Conservation (phyloP, 805 yeast genomes). For the Metahyphopichia silvanorum region DNA sequence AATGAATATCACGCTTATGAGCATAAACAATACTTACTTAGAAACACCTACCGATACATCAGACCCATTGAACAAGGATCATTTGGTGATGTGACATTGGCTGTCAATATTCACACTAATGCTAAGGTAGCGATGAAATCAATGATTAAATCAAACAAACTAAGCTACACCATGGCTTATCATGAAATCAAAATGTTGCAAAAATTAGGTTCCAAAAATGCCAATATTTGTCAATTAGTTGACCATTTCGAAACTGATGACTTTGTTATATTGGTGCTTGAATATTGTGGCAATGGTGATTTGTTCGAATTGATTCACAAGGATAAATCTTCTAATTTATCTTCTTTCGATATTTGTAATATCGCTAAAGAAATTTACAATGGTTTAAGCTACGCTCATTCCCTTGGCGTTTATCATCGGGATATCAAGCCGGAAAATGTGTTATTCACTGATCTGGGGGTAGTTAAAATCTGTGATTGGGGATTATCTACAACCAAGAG, state of each 20-base stretch:
- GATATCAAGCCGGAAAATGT: constrained; percentile 76
- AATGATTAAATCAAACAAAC: constrained; percentile 43
- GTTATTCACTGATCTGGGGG: constrained; percentile 47
- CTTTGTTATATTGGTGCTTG: constrained; percentile 56
- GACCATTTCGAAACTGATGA: constrained; percentile 55
- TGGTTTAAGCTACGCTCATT: constrained; percentile 56
- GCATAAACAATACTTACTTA: constrained; percentile 10
- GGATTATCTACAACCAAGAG: constrained; percentile 54
- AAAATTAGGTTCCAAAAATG: constrained; percentile 39
- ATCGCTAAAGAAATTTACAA: constrained; percentile 47
- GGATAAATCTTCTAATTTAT: constrained; percentile 1
- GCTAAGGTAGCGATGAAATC: constrained; percentile 52
- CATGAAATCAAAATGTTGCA: constrained; percentile 49
- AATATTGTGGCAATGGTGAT: constrained; percentile 66
- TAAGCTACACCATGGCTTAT: constrained; percentile 44
- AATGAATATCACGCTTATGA: constrained; percentile 11
- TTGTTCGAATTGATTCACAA: constrained; percentile 52
- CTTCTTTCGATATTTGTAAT: constrained; percentile 28
- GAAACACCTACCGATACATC: constrained; percentile 40
- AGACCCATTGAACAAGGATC: constrained; percentile 54
- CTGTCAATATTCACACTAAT: constrained; percentile 33
- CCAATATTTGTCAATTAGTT: constrained; percentile 55
- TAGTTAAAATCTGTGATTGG: constrained; percentile 70
- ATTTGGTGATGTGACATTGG: constrained; percentile 59
- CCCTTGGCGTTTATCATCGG: constrained; percentile 60